phyloP scores from a whole-genome alignment of 768 basidiomycete genomes.

The Cantharellus anzutake region DNA sequence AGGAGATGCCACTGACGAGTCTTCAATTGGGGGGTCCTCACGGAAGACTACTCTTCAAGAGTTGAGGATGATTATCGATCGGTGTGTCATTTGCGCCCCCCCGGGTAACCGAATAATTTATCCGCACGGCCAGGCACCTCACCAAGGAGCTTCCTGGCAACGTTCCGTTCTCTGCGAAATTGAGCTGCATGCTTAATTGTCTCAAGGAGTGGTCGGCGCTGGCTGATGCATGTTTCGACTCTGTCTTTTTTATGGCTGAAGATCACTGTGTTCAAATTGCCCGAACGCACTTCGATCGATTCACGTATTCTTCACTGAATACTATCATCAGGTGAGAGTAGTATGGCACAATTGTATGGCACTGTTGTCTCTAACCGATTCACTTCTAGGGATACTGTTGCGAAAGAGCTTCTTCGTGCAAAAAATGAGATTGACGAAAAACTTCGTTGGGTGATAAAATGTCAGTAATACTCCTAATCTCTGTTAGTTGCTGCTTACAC shows the following conservation, averaged over 20 bases:
- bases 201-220: conserved; percentile 22
- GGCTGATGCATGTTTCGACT: conserved; percentile 19
- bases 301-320: conserved; percentile 11
- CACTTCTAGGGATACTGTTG: too few species aligned
- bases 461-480: too few species aligned
- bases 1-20: background rate
- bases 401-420: conserved; percentile 7
- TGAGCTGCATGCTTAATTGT: conserved; percentile 18
- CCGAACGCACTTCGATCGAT: conserved; percentile 23
- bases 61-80: conserved; percentile 9
- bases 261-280: conserved; percentile 15
- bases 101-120: conserved; percentile 18
- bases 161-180: conserved; percentile 22
- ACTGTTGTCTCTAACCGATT: background rate
- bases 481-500: too few species aligned
- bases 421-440: conserved; percentile 15
- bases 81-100: conserved; percentile 18
- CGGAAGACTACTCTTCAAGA: background rate
- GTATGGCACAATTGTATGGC: background rate
- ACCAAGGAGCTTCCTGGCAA: conserved; percentile 23
- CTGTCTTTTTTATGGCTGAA: conserved; percentile 11
- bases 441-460: too few species aligned
- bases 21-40: background rate
- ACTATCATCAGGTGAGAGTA: conserved; percentile 5
- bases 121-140: conserved; percentile 7